phyloP scores from a whole-genome alignment of 768 basidiomycete genomes.

The Leccinum subgranulosum region DNA sequence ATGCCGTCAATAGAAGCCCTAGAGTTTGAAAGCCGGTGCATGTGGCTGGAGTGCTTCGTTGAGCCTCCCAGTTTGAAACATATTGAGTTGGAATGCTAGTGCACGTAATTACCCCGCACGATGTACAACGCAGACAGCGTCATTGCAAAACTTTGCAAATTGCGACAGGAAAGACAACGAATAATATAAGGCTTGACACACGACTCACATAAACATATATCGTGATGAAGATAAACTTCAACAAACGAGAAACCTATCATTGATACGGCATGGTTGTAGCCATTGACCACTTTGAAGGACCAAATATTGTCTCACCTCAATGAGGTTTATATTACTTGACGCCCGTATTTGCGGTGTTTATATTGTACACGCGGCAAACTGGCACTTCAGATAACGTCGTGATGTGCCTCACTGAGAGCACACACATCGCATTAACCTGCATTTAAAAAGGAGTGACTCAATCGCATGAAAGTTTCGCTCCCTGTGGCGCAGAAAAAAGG shows the following conservation, averaged over 20 bases:
- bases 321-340: not conserved
- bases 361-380: not conserved
- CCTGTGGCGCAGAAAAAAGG: not conserved
- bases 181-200: not conserved
- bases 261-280: not conserved
- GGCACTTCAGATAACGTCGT: not conserved
- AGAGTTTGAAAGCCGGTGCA: not conserved
- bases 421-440: not conserved
- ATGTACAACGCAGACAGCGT: not conserved
- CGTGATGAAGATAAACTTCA: not conserved
- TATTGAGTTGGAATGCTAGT: not conserved
- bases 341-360: not conserved
- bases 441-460: not conserved
- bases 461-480: not conserved
- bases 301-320: not conserved
- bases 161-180: not conserved
- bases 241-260: not conserved
- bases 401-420: not conserved
- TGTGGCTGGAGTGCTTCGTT: not conserved
- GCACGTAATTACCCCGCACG: not conserved
- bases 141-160: not conserved
- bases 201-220: not conserved
- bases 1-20: conserved; percentile 17
- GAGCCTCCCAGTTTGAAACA: not conserved
- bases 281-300: not conserved